A percentile compares a stretch with the other conserved stretches of the same genome.
Evolutionary conservation across 805 yeast species (phyloP).

Genomic region (Metschnikowia sp.): DNA sequence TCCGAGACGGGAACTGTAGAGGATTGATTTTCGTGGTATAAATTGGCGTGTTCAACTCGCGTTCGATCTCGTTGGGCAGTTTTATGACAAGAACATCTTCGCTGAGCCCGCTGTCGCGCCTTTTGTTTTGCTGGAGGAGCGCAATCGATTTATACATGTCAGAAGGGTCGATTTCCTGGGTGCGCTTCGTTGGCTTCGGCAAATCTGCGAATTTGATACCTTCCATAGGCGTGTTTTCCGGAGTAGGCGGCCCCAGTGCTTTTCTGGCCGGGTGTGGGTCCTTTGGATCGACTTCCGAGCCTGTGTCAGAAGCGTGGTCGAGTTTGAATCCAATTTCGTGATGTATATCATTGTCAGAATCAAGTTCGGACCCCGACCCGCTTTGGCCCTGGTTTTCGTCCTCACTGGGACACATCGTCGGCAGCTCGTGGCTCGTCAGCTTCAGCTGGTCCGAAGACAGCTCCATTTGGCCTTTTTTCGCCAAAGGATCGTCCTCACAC

Average conservation of each 20-base stretch:
- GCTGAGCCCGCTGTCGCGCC: conserved; percentile 29
- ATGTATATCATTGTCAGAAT: no score
- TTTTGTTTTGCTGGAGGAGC: conserved; percentile 57
- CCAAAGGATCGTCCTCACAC: not conserved
- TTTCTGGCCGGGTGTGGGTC: not conserved
- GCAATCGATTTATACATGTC: conserved; percentile 84
- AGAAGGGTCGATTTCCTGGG: conserved; percentile 57
- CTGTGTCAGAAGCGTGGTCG: not conserved
- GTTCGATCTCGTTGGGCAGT: conserved; percentile 72
- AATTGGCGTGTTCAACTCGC: conserved; percentile 32
- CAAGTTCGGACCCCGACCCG: no score
- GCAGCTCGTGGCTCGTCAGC: conserved; percentile 2
- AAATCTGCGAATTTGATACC: conserved; percentile 58
- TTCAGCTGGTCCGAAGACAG: conserved; percentile 13
- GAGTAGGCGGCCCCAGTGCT: not conserved
- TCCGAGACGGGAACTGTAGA: not conserved
- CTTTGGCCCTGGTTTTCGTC: no score
- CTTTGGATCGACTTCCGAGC: not conserved
- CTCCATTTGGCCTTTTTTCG: not conserved
- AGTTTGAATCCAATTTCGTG: no score
- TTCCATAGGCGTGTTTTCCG: not conserved
- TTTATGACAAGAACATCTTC: conserved; percentile 77
- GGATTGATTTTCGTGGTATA: conserved; percentile 25
- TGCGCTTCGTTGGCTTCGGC: conserved; percentile 49
- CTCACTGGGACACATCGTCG: no score